Evolutionary conservation across 306 rosid species (phyloP).

Genomic region (Luffa aegyptiaca): DNA sequence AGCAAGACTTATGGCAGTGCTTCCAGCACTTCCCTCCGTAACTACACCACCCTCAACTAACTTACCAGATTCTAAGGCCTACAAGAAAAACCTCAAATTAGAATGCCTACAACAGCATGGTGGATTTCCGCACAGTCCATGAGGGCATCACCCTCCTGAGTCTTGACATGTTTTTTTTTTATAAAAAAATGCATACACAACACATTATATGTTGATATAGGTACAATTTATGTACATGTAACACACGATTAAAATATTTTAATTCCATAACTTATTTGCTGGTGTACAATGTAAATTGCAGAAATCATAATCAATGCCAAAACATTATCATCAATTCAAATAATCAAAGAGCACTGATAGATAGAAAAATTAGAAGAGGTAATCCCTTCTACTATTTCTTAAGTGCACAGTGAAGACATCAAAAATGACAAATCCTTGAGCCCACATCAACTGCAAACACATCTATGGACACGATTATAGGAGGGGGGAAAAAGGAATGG

Average conservation of each 20-base stretch:
- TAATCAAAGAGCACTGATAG: not conserved
- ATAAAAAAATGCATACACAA: not conserved
- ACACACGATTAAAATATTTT: not conserved
- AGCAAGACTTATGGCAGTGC: conserved; percentile 90
- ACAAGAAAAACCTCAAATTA: conserved; percentile 4
- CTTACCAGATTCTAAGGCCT: conserved; percentile 75
- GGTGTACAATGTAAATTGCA: not conserved
- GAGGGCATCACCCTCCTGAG: not conserved
- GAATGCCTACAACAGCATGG: not conserved
- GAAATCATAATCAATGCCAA: not conserved
- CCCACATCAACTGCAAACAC: not conserved
- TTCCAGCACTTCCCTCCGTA: conserved; percentile 94
- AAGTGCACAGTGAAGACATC: not conserved
- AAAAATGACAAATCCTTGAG: not conserved
- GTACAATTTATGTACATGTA: not conserved
- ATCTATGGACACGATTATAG: not conserved
- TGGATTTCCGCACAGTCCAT: not conserved
- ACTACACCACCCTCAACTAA: conserved; percentile 66
- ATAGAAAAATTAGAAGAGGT: not conserved
- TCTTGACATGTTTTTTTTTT: not conserved
- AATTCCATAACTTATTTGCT: not conserved
- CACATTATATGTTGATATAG: not conserved
- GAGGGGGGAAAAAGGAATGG: not conserved
- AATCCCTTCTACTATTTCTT: not conserved
- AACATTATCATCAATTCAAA: not conserved